phyloP scores from a whole-genome alignment of 495 filamentous ascomycete species.

The Choiromyces venosus region DNA sequence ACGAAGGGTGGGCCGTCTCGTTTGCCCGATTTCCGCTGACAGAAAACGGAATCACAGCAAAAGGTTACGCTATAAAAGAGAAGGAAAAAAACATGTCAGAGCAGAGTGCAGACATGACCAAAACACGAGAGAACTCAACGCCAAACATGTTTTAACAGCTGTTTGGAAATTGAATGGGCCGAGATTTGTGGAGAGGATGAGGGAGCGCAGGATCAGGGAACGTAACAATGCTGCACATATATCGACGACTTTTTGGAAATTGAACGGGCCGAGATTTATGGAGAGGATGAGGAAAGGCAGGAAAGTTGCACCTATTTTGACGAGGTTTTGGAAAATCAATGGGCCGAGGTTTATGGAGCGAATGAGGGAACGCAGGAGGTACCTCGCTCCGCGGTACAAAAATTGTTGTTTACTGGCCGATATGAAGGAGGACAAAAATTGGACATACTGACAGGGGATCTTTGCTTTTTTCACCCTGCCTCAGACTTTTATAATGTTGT shows the following conservation, averaged over 20 bases:
- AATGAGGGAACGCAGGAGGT: neutral
- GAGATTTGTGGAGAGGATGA: slow-evolving; percentile 7
- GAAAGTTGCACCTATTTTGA: too few species aligned
- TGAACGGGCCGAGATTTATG: too few species aligned
- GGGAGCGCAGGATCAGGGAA: too few species aligned
- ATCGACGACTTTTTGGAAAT: too few species aligned
- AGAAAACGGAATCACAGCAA: neutral
- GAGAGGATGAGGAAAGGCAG: too few species aligned
- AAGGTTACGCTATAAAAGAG: neutral
- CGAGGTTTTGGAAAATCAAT: too few species aligned
- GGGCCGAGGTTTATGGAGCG: too few species aligned
- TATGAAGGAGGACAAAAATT: slow-evolving; percentile 1
- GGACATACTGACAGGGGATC: neutral
- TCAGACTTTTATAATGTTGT: neutral
- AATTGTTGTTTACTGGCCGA: slow-evolving; percentile 11
- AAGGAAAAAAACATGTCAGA: too few species aligned
- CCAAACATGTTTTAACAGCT: slow-evolving; percentile 9
- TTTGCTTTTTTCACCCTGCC: neutral
- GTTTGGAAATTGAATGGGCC: slow-evolving; percentile 9
- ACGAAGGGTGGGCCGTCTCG: neutral
- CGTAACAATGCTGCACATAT: too few species aligned
- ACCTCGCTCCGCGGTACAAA: neutral
- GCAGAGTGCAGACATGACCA: neutral
- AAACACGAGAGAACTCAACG: neutral
- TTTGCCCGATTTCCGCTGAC: slow-evolving; percentile 9